Base-by-base conservation (phyloP, 306 rosid species). In the Sindora glabra region DNA sequence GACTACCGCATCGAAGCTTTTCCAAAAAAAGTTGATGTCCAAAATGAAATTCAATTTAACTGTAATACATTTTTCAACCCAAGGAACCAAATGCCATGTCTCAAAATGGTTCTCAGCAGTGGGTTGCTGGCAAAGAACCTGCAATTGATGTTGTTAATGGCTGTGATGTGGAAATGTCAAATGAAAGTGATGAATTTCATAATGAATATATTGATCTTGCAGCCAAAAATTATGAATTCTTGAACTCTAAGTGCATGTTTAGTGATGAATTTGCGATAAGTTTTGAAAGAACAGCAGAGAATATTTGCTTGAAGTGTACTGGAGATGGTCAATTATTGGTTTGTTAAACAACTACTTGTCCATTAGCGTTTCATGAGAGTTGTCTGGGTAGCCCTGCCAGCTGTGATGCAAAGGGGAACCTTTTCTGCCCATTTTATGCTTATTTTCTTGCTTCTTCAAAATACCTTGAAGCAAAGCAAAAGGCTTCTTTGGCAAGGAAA, bases 381-480 rank as follows among this genome's bases (percentile, higher is more conserved):
- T 85, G 96, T 51, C 34, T 85, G 55, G 73, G 77, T 60, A 74
- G 71, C 49, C 15, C 60, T 21, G 64, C 69, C 42, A 71, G 55
- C 29, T 54, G 77, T 56, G 80, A 81, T 39, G 63, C 58, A 50
- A 56, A 60, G 15, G 86, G 75, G 3, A 68, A 74, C 33, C 76
- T 76, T 46, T 56, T 72, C 51, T 88, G 96, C 72, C 95, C 95
- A n/a, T 83, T 81, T 56, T 91, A 96, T 68, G 71, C 56, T 19
- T 81, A 77, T 72, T 77, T 80, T 47, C 80, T 24, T 25, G 70
- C 83, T 62, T 56, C 69, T 56, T 73, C 80, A 21, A 80, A 79
- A 53, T 85, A 71, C 73, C 73, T 69, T 56, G 94, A 79, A 67
- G 83, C 88, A 14, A 80, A 86, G 78, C 69, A 79, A 65, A 26